These are phyloP conservation scores for Leccinum subtestaceum DNA, from an alignment of 768 basidiomycete species.

Conservation along the genomic window DNA sequence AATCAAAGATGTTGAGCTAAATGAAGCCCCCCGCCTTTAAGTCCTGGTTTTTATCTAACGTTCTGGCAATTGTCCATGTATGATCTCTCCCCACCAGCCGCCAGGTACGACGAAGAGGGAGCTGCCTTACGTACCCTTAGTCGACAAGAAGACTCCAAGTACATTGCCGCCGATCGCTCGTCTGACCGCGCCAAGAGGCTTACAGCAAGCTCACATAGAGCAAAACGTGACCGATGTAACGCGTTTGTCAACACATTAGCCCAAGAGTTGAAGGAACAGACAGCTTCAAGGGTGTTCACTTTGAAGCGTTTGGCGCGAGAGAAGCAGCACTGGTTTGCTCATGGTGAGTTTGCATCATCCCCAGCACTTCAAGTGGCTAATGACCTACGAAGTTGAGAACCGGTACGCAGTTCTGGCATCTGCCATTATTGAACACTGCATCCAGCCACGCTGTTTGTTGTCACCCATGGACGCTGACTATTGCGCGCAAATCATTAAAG, in stretches of 20 bases:
- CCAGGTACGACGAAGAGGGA: slow-evolving; percentile 79
- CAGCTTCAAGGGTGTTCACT: slow-evolving; percentile 66
- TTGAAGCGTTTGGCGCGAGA: slow-evolving; percentile 74
- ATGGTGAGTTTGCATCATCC: slow-evolving; percentile 37
- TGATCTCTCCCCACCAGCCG: slow-evolving; percentile 76
- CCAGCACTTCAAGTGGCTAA: slow-evolving; percentile 5
- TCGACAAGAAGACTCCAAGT: slow-evolving; percentile 65
- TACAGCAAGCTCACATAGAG: slow-evolving; percentile 56
- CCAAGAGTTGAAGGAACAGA: slow-evolving; percentile 76
- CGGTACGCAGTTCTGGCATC: slow-evolving; percentile 49
- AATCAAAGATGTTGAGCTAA: slow-evolving; percentile 5
- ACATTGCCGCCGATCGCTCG: slow-evolving; percentile 67
- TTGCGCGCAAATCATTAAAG: slow-evolving; percentile 86
- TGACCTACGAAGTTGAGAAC: slow-evolving; percentile 26
- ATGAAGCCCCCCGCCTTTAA: slow-evolving; percentile 29
- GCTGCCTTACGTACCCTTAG: slow-evolving; percentile 57
- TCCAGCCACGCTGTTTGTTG: slow-evolving; percentile 88
- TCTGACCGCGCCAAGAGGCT: slow-evolving; percentile 58
- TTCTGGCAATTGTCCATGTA: slow-evolving; percentile 97
- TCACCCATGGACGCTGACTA: slow-evolving; percentile 97
- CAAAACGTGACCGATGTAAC: slow-evolving; percentile 64
- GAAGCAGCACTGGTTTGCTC: slow-evolving; percentile 81
- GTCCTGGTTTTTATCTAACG: slow-evolving; percentile 89
- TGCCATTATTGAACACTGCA: slow-evolving; percentile 83
- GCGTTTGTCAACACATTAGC: slow-evolving; percentile 55